Percentiles rank a stretch among this genome's conserved stretches.
Conservation (phyloP, 805 yeast species). For the Candida easanensis region DNA sequence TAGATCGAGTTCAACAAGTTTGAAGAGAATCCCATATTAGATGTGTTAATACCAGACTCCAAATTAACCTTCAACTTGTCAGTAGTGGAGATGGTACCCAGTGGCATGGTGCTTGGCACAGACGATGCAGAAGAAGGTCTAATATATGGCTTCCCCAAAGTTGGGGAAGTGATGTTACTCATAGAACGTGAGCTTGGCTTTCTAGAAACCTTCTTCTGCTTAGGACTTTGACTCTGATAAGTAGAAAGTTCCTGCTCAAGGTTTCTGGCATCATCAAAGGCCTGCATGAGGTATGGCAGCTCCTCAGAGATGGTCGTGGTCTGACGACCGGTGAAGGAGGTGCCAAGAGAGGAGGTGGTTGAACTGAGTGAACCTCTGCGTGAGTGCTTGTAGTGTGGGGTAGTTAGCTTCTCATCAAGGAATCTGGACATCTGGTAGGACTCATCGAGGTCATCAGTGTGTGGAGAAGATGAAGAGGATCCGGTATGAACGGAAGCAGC, state of each 20-base stretch:
- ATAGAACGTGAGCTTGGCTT: constrained; percentile 3
- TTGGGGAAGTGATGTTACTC: constrained; percentile 1
- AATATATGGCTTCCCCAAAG: not conserved
- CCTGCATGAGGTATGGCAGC: constrained; percentile 62
- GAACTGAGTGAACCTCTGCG: constrained; percentile 24
- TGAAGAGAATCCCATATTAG: constrained; percentile 24
- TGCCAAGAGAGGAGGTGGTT: constrained; percentile 31
- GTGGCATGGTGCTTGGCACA: constrained; percentile 5
- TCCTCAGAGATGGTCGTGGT: constrained; percentile 55
- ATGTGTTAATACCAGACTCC: constrained; percentile 15
- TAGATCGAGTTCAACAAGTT: constrained; percentile 25
- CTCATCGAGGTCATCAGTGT: constrained; percentile 6
- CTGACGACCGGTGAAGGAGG: constrained; percentile 31
- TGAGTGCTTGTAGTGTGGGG: constrained; percentile 4
- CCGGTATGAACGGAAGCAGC: constrained; percentile 5
- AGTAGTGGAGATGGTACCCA: constrained; percentile 3
- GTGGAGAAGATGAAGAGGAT: constrained; percentile 11
- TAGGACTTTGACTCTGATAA: constrained; percentile 10
- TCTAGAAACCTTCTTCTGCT: constrained; percentile 1
- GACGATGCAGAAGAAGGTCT: constrained; percentile 3
- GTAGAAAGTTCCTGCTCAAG: constrained; percentile 48
- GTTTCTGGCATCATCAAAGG: constrained; percentile 60
- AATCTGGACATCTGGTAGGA: constrained; percentile 12
- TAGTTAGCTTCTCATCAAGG: constrained; percentile 10
- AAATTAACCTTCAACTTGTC: constrained; percentile 15